phyloP scores from a whole-genome alignment of 257 asterid species.

The Jacaranda copaia region DNA sequence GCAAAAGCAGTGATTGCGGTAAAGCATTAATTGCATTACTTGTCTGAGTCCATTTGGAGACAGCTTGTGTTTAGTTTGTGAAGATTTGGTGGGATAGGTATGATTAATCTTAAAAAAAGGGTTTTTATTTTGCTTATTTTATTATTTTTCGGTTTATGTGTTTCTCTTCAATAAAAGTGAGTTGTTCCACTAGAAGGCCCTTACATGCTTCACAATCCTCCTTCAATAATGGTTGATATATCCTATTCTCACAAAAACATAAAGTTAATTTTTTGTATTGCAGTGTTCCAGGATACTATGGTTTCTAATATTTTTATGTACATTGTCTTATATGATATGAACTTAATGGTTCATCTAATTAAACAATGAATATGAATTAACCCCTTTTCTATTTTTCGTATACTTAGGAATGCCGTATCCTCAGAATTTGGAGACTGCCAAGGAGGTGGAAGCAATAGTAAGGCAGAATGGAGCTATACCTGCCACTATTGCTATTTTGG shows the following conservation, averaged over 20 bases:
- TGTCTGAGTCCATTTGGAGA: background rate
- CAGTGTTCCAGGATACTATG: background rate
- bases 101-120: background rate
- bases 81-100: background rate
- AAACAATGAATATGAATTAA: slow-evolving; percentile 10
- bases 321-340: slow-evolving; percentile 12
- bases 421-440: slow-evolving; percentile 85
- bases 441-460: slow-evolving; percentile 78
- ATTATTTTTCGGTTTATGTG: background rate
- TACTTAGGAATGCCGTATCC: slow-evolving; percentile 96
- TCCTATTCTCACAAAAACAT: background rate
- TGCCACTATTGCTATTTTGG: slow-evolving; percentile 91
- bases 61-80: background rate
- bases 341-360: background rate
- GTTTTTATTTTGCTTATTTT: background rate
- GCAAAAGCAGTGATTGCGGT: background rate
- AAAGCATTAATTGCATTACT: background rate
- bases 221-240: background rate
- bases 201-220: background rate
- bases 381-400: slow-evolving; percentile 7
- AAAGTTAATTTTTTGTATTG: slow-evolving; percentile 1
- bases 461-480: slow-evolving; percentile 86
- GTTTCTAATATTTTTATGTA: slow-evolving; percentile 6
- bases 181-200: background rate
- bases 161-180: background rate